Evolutionary conservation across 192 early-diverging fungal species (phyloP), one percentile per base, ranked within the genome.

Genomic region (Entomortierella parvispora): DNA sequence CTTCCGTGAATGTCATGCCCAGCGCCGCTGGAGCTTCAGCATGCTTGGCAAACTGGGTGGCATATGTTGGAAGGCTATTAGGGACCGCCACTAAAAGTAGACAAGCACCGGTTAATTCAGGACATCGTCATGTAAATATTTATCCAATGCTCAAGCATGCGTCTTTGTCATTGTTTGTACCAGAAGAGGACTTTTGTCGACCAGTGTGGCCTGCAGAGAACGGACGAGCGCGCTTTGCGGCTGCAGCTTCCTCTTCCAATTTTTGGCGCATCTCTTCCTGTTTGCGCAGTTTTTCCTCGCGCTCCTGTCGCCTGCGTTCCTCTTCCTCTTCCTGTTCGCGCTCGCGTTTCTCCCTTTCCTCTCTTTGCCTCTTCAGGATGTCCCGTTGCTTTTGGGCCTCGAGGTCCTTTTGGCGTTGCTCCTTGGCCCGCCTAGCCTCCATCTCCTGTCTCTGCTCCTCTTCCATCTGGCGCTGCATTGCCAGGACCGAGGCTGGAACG

Each of bases 381-480:
- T 65, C 71, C 23, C 40, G 58, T 23, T 23, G 25, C 43, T 28
- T 29, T 49, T 69, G 37, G 1, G 40, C 67, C 0, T 15, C 65
- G 15, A 56, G 3, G 9, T 62, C 62, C 25, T 32, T 42, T 25
- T 49, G 47, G 14, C 58, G 58, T 34, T 68, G 74, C n/a, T 77
- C 74, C 53, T 77, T 64, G 14, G 55, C 65, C 22, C 48, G 45
- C 25, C 45, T 48, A 25, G 66, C 74, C 14, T 77, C 74, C 42
- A 52, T 44, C 12, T 57, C 61, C 48, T 20, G 62, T 50, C 37
- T 14, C 23, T 46, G 45, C 49, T 77, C 74, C 15, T 68, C 65
- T 23, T 77, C 74, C n/a, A 77, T 68, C n/a, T 63, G 65, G 3
- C 71, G 71, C 29, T 76, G 71, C 45, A 76, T 61, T 52, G 66